These are phyloP conservation scores for Botrytis paeoniae DNA, from an alignment of 2,329 filamentous ascomycete genomes.

Conservation along the genomic window DNA sequence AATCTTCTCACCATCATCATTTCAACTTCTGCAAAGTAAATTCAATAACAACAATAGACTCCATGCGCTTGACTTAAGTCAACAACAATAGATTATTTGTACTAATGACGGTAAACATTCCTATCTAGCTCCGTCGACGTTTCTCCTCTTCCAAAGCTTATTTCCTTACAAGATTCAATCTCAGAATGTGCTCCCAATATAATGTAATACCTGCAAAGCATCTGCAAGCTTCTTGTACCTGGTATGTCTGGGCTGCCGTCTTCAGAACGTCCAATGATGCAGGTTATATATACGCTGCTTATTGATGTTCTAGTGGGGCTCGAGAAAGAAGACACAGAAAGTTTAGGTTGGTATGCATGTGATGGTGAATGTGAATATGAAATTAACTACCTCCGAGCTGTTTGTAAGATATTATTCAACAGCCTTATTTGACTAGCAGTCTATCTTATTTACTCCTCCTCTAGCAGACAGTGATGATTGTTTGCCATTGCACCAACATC, in stretches of 20 bases:
- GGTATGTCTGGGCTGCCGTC: neutral
- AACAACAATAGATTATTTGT: neutral
- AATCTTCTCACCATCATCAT: neutral
- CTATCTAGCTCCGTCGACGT: neutral
- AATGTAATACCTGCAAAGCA: neutral
- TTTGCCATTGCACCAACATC: neutral
- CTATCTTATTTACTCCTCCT: neutral
- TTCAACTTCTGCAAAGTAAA: rapidly evolving
- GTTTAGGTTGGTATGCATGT: rapidly evolving
- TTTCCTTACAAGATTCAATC: neutral
- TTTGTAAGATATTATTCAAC: neutral
- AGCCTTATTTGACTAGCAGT: neutral
- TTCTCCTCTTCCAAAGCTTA: neutral
- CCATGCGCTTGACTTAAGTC: neutral
- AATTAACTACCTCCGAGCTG: neutral
- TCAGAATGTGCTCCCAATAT: neutral
- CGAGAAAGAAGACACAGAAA: neutral
- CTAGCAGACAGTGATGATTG: neutral
- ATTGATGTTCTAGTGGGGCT: neutral
- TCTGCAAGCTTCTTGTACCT: neutral
- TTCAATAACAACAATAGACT: neutral
- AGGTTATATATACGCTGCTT: neutral
- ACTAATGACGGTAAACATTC: rapidly evolving
- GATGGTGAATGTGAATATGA: neutral
- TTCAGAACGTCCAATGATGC: rapidly evolving